Evolutionary conservation across 2,329 filamentous ascomycete species (phyloP).

Genomic region (Trichoderma breve): DNA sequence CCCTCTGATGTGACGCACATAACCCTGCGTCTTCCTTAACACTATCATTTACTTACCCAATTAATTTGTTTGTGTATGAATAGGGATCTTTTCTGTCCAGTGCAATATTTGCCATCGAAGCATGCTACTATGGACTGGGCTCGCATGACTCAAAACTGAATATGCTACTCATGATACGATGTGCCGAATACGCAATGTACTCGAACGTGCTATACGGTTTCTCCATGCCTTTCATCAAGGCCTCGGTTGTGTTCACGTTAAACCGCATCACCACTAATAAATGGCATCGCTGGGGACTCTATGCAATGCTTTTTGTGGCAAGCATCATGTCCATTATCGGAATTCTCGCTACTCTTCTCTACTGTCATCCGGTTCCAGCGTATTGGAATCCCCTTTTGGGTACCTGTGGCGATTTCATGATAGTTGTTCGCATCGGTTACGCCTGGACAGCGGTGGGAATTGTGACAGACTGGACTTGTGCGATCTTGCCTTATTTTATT

Average conservation of each 20-base stretch:
- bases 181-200: not conserved
- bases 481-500: not conserved
- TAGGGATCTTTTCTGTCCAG: not conserved
- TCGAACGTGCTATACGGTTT: not conserved
- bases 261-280: not conserved
- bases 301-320: not conserved
- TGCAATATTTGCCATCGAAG: not conserved
- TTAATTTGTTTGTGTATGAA: not conserved
- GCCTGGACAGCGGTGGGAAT: not conserved
- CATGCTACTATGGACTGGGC: not conserved
- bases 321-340: not conserved
- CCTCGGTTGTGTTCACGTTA: not conserved
- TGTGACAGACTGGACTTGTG: not conserved
- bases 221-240: not conserved
- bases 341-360: not conserved
- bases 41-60: not conserved
- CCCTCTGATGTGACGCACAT: not conserved
- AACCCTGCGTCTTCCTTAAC: fast-evolving
- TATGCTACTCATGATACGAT: not conserved
- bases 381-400: not conserved
- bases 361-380: not conserved
- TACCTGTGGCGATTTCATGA: not conserved
- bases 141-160: not conserved
- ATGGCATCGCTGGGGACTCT: not conserved
- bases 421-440: not conserved